Evolutionary conservation across 1,284 basidiomycete genomes (phyloP).

Genomic region (Puccinia horiana): DNA sequence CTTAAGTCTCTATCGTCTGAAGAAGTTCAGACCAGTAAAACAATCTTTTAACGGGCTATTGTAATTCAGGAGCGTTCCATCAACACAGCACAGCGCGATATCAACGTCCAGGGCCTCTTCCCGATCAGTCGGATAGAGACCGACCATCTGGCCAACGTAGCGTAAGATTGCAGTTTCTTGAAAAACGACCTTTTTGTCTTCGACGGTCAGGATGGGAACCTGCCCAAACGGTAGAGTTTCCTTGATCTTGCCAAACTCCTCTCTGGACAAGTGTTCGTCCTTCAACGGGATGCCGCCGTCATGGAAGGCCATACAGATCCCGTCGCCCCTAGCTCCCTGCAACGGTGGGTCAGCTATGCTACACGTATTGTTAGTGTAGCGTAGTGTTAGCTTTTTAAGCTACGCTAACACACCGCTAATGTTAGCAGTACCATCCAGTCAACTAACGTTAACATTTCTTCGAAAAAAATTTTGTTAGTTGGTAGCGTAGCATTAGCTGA

Average conservation of each 20-base stretch:
- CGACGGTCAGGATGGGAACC: background rate
- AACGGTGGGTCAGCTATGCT: too few species aligned
- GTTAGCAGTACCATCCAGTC: too few species aligned
- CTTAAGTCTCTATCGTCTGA: background rate
- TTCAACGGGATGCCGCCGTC: background rate
- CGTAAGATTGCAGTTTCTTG: background rate
- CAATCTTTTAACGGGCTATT: too few species aligned
- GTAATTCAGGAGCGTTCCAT: background rate
- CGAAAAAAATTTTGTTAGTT: too few species aligned
- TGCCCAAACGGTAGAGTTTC: background rate
- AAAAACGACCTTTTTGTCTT: background rate
- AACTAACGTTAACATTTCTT: too few species aligned
- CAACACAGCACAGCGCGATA: background rate
- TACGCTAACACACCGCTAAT: too few species aligned
- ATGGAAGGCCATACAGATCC: background rate
- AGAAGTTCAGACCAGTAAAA: background rate
- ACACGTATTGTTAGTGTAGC: too few species aligned
- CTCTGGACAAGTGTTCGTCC: background rate
- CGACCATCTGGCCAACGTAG: background rate
- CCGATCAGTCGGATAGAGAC: background rate
- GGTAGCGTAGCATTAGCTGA: too few species aligned
- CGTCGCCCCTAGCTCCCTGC: slow-evolving; percentile 1
- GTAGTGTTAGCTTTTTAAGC: too few species aligned
- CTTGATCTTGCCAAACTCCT: background rate
- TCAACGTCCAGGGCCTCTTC: background rate